These are phyloP conservation scores for Globisporangium carolinianum DNA, from an alignment of 352 stramenopile species.

Conservation along the genomic window DNA sequence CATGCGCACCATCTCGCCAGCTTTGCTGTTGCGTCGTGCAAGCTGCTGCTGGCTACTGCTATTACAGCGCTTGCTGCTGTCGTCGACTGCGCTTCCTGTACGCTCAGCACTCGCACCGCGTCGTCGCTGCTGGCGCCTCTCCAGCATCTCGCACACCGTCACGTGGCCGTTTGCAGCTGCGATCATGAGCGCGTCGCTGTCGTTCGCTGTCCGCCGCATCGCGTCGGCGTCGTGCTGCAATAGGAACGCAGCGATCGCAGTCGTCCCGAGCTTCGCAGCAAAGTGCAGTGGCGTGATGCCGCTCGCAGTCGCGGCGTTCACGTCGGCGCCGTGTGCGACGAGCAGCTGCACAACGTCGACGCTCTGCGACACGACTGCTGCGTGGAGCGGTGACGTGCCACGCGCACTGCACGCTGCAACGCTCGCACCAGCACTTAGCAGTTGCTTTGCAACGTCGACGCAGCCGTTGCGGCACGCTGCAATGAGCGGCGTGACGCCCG, in stretches of 20 bases:
- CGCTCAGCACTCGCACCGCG: constrained; percentile 17
- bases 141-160: constrained; percentile 59
- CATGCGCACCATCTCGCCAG: constrained; percentile 29
- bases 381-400: constrained; percentile 58
- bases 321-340: constrained; percentile 49
- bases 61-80: not conserved
- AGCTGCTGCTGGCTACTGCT: constrained; percentile 8
- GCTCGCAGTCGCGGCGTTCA: constrained; percentile 58
- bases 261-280: constrained; percentile 52
- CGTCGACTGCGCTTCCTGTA: constrained; percentile 6
- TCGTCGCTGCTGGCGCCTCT: constrained; percentile 3
- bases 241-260: constrained; percentile 56
- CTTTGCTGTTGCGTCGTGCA: constrained; percentile 28
- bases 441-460: constrained; percentile 37
- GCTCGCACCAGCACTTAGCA: constrained; percentile 43
- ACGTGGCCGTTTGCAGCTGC: constrained; percentile 56
- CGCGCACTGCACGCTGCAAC: constrained; percentile 37
- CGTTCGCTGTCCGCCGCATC: constrained; percentile 64
- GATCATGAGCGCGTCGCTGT: constrained; percentile 74
- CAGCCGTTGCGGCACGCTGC: constrained; percentile 61
- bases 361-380: constrained; percentile 58
- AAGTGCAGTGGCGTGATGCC: constrained; percentile 79
- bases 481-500: constrained; percentile 66
- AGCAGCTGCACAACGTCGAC: constrained; percentile 63
- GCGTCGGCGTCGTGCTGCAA: constrained; percentile 59